Base-by-base conservation (phyloP, 2,329 filamentous ascomycete genomes). In the Xylaria sp. region DNA sequence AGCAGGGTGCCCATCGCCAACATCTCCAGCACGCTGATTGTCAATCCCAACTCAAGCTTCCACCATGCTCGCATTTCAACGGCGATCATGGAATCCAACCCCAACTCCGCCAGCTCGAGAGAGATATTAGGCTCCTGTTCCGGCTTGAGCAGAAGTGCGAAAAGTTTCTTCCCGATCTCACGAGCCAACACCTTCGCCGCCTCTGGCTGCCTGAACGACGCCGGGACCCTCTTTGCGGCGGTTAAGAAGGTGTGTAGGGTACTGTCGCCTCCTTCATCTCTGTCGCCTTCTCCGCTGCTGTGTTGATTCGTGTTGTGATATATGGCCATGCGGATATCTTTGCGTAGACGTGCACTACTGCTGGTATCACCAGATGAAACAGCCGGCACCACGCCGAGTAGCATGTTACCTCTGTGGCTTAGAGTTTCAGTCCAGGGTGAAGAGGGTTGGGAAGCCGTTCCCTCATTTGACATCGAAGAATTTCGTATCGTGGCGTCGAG, bases 31-130 rank as follows among this genome's bases (percentile, higher is more conserved):
- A 27, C 24, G 24, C 24, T 27, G 24, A 27, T 27, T 27, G 24
- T 27, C 24, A 27, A 27, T 27, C 24, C 24, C 24, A 27, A 4
- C 24, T 39, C n/a, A 4, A 36, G 30, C 32, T 56, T 39, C 53
- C 53, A 56, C 39, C 83, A 85, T 7, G 78, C 75, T 3, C 82
- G 80, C 24, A 27, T 27, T 27, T 27, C 24, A 27, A 27, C 24
- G 24, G 24, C 24, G 4, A 27, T 27, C 24, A 27, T 27, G 4
- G 24, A 27, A 27, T 27, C 24, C 24, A 27, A 27, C 4, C 24
- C 24, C n/a, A 72, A 19, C n/a, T 69, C 48, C 4, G 32, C 7
- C n/a, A 39, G 32, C 6, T 9, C 39, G 4, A 71, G 66, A 7
- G 32, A 5, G n/a, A 62, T 64, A 19, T 66, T 30, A 27, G 56